phyloP scores from a whole-genome alignment of 1,284 basidiomycete genomes.

The Anthracocystis setariae region DNA sequence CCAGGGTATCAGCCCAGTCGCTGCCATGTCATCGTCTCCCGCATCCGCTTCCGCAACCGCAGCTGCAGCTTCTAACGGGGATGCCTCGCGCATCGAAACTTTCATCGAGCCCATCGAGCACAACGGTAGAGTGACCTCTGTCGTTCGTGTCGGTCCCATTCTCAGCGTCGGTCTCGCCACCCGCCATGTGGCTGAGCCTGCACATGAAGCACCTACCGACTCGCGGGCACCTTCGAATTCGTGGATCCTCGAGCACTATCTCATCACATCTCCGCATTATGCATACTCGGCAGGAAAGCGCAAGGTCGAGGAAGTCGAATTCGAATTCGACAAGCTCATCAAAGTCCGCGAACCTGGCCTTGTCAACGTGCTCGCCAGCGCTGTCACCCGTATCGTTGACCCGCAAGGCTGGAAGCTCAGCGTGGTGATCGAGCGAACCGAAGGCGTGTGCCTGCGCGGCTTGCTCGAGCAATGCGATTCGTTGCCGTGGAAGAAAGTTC shows the following conservation, averaged over 20 bases:
- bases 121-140: conserved; percentile 35
- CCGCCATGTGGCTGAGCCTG: conserved; percentile 47
- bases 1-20: conserved; percentile 8
- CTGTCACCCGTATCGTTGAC: conserved; percentile 43
- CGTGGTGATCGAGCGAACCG: conserved; percentile 45
- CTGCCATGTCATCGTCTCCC: conserved; percentile 1
- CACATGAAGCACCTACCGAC: conserved; percentile 42
- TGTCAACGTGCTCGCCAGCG: conserved; percentile 55
- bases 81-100: conserved; percentile 42
- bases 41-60: conserved; percentile 4
- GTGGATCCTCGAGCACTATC: conserved; percentile 58
- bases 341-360: conserved; percentile 47
- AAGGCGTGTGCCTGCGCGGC: conserved; percentile 35
- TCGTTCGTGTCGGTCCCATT: conserved; percentile 55
- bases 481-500: conserved; percentile 56
- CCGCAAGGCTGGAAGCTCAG: conserved; percentile 52
- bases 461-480: conserved; percentile 54
- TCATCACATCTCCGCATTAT: conserved; percentile 58
- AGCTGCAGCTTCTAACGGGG: conserved; percentile 2
- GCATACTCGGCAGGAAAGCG: conserved; percentile 51
- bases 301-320: conserved; percentile 64
- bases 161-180: conserved; percentile 40
- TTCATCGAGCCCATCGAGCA: conserved; percentile 59
- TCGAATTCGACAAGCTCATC: conserved; percentile 55
- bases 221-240: conserved; percentile 27